phyloP scores from a whole-genome alignment of 2,329 filamentous ascomycete genomes.

The Lecanicillium sp. region DNA sequence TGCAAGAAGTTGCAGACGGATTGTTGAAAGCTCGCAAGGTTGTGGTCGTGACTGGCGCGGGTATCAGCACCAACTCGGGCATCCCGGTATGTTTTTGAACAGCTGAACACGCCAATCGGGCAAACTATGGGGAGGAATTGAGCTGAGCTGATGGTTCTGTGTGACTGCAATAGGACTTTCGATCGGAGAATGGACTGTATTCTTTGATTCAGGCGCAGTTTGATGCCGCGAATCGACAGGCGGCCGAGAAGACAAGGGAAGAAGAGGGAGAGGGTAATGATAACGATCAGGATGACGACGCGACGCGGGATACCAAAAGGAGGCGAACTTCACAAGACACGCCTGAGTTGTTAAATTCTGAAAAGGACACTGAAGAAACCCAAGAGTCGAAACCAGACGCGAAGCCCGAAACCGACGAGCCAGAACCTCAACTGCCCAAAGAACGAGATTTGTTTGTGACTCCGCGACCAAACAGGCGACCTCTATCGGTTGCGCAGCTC shows the following conservation, averaged over 20 bases:
- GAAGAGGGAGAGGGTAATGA: background rate
- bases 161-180: slow-evolving; percentile 60
- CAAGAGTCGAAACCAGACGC: slow-evolving; percentile 4
- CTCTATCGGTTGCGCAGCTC: slow-evolving; percentile 13
- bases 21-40: slow-evolving; percentile 59
- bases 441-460: slow-evolving; percentile 6
- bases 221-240: slow-evolving; percentile 39
- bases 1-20: slow-evolving; percentile 58
- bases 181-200: slow-evolving; percentile 64
- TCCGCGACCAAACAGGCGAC: slow-evolving; percentile 9
- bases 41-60: slow-evolving; percentile 64
- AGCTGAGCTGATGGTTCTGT: no score
- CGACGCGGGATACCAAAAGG: background rate
- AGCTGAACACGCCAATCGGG: no score
- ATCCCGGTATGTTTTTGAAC: slow-evolving; percentile 48
- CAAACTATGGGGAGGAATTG: no score
- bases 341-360: no score
- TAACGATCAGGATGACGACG: slow-evolving; percentile 4
- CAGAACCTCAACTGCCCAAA: background rate
- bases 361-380: background rate
- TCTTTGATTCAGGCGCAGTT: slow-evolving; percentile 63
- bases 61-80: slow-evolving; percentile 68
- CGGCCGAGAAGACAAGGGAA: slow-evolving; percentile 19
- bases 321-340: no score
- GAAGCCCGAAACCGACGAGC: slow-evolving; percentile 8